Conservation (phyloP, 352 stramenopile species). For the Plasmopara viticola region DNA sequence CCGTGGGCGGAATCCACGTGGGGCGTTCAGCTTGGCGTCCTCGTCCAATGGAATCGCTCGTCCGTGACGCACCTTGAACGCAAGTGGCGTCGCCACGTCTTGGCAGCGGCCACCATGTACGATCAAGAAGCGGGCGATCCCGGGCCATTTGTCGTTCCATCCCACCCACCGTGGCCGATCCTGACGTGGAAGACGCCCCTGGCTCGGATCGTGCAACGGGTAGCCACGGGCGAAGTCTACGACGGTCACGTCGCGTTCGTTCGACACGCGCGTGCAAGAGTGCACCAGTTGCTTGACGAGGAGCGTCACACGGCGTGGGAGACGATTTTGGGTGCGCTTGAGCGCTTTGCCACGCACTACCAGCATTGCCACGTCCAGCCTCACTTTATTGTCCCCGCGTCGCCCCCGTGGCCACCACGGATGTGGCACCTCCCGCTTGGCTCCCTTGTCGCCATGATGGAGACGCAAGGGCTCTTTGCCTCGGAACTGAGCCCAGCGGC, state of each 20-base stretch:
- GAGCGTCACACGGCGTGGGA: slow-evolving; percentile 20
- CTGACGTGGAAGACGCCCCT: slow-evolving; percentile 26
- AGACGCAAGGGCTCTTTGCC: slow-evolving; percentile 17
- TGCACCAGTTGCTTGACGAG: slow-evolving; percentile 8
- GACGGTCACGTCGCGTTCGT: slow-evolving; percentile 17
- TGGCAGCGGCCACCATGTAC: slow-evolving; percentile 17
- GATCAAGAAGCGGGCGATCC: slow-evolving; percentile 6
- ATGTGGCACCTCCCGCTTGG: slow-evolving; percentile 21
- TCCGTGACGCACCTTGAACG: slow-evolving; percentile 16
- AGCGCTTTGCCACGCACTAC: slow-evolving; percentile 5
- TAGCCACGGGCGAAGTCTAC: slow-evolving; percentile 18
- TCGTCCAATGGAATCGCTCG: slow-evolving; percentile 22
- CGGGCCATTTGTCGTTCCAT: slow-evolving; percentile 17
- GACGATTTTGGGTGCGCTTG: slow-evolving; percentile 14
- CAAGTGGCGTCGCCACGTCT: slow-evolving; percentile 19
- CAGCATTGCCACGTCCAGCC: slow-evolving; percentile 16
- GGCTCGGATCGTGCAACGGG: slow-evolving; percentile 12
- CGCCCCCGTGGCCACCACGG: slow-evolving; percentile 9
- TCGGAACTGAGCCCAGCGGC: slow-evolving; percentile 14
- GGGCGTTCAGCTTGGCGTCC: slow-evolving; percentile 17
- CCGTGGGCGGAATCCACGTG: slow-evolving; percentile 20
- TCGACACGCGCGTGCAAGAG: slow-evolving; percentile 6
- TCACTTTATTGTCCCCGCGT: slow-evolving; percentile 18
- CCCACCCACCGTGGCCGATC: slow-evolving; percentile 15
- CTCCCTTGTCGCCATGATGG: slow-evolving; percentile 22